These are phyloP conservation scores for Geotrichum phurueaensis DNA, from an alignment of 1,139 yeast genomes.

Conservation along the genomic window DNA sequence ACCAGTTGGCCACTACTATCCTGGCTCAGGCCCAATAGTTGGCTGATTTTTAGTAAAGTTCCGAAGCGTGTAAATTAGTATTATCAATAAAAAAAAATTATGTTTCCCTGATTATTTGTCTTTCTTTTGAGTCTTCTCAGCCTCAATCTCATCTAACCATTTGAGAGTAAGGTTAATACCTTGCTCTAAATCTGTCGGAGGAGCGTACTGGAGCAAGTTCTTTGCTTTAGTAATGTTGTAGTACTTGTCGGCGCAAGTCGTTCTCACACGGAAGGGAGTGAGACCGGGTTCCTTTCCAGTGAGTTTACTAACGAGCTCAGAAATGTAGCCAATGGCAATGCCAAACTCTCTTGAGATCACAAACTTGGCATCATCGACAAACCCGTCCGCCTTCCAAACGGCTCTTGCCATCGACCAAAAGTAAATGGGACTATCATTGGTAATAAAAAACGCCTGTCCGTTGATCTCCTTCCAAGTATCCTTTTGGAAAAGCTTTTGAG, in stretches of 20 bases:
- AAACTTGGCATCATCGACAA: conserved; percentile 61
- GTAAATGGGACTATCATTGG: conserved; percentile 91
- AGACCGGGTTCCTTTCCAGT: conserved; percentile 84
- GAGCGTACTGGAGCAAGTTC: conserved; percentile 65
- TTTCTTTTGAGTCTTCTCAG: conserved; percentile 12
- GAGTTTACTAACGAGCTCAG: conserved; percentile 65
- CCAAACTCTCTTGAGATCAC: conserved; percentile 71
- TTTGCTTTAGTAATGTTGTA: conserved; percentile 90
- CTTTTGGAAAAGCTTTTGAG: conserved; percentile 57
- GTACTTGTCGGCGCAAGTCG: conserved; percentile 92
- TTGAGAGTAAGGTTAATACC: conserved; percentile 77
- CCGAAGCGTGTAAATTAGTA: not conserved
- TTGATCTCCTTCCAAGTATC: conserved; percentile 44
- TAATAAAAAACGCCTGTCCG: conserved; percentile 84
- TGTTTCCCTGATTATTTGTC: conserved; percentile 3
- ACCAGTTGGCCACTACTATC: not conserved
- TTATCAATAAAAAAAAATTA: not conserved
- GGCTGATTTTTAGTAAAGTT: not conserved
- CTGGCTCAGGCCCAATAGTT: not conserved
- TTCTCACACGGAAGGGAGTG: conserved; percentile 89
- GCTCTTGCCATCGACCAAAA: conserved; percentile 97
- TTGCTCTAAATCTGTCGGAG: conserved; percentile 71
- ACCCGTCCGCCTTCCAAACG: conserved; percentile 95
- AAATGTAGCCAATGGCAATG: conserved; percentile 68
- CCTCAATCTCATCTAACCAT: conserved; percentile 72